Base-by-base conservation (phyloP, 768 basidiomycete genomes). In the Agrocybe pediades region DNA sequence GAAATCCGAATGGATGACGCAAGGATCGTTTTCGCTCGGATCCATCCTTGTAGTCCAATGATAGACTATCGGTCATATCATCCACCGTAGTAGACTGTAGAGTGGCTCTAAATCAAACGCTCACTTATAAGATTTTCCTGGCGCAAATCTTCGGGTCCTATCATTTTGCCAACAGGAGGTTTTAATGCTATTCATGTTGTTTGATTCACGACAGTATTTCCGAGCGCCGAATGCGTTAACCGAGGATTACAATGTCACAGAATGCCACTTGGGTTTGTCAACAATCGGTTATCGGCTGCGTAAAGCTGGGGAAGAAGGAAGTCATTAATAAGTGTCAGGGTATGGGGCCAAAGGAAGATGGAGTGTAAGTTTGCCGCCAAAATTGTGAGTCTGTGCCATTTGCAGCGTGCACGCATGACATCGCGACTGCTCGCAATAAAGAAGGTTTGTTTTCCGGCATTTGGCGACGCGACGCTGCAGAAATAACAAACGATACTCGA, bases 31-130 rank as follows among this genome's bases (percentile, higher is more conserved):
- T 36, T 45, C 40, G 25, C 20, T 55, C 56, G 61, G 61, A 59
- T 62, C 61, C 59, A 59, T 53, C 36, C 23, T 36, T 13, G 13
- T 21, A 30, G 20, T 46, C 55, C 51, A 58, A 58, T 59, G 54
- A 51, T 46, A 56, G 46, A 41, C 40, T 43, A 62, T 57, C 56
- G 49, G 51, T 45, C 43, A 39, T 16, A 42, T 42, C n/a, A n/a
- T n/a, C n/a, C n/a, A n/a, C n/a, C n/a, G n/a, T 29, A 2, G 42
- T n/a, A 45, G 41, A 27, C 56, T 54, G 55, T 62, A 59, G 36
- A 21, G 39, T 13, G 25, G 9, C 27, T 42, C 36, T 41, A 53
- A 59, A n/a, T n/a, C n/a, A n/a, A n/a, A n/a, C n/a, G n/a, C n/a
- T n/a, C n/a, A n/a, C n/a, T n/a, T n/a, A n/a, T n/a, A n/a, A n/a